Evolutionary conservation across 2,329 filamentous ascomycete species (phyloP), one percentile per base, ranked within the genome.

Genomic region (Pyrenophora tritici-repentis): DNA sequence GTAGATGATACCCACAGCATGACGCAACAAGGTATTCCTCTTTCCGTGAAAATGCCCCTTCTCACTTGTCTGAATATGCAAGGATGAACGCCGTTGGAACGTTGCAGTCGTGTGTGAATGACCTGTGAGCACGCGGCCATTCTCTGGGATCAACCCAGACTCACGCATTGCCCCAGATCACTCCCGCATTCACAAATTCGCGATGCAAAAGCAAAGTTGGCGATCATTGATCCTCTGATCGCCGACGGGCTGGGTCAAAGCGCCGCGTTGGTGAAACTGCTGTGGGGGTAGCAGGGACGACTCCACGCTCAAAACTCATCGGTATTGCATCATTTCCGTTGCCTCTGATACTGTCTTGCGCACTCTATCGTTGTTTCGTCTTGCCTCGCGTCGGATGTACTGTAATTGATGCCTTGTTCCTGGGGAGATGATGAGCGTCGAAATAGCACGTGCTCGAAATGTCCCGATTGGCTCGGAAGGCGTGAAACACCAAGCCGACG

Each of bases 71-170:
- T 33, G 39, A 24, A 31, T 20, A n/a, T 35, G 20, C 47, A 52
- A 47, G 47, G 48, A 52, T 55, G 31, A 17, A 33, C 52, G 47
- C 14, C 17, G 47, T 47, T 31, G 18, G 10, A 13, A n/a, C 40
- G 35, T 47, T 41, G 52, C 47, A 29, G 20, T 39, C 22, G 13
- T 44, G 34, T 39, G 47, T 47, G 16, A 38, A 16, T 10, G 38
- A 39, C 17, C 4, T 35, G 39, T 37, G 16, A 34, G 24, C 14
- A 14, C n/a, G n/a, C 24, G 16, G 13, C 37, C 18, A 14, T 18
- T 13, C n/a, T 34, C 12, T 10, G 4, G 6, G 24, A 37, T 20
- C 16, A 13, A 9, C 33, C 33, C 14, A 17, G 24, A n/a, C n/a
- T 14, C 4, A 29, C 26, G 26, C 17, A 31, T 16, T 16, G 1